Base-by-base conservation (phyloP, 371 early-diverging fungal genomes). In the Mucor saturninus region DNA sequence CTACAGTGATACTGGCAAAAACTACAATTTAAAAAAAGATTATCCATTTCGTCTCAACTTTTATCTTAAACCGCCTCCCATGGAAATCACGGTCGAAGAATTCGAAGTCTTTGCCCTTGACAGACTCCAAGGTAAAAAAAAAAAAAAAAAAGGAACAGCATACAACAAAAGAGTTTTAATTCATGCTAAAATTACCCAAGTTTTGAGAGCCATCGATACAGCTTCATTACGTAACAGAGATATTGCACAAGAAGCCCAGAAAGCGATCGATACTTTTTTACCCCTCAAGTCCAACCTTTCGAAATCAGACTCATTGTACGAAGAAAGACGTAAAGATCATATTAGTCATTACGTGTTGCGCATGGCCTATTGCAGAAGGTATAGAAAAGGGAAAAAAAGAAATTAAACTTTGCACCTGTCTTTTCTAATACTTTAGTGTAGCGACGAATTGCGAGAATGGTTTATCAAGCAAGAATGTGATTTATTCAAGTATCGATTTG, bases 21-120 rank as follows among this genome's bases (percentile, higher is more conserved):
- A 69, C 14, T 54, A 50, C 31, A 45, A 48, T 4, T 38, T 74
- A 13, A 59, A 66, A 42, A 42, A 57, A 15, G 70, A 72, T 52
- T 95, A 92, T 74, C 93, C 95, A 9, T 69, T 74, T 60, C 83
- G 91, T 13, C 89, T 97, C 57, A 91, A 92, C 71, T 87, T 93
- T 65, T 98, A 97, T 79, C 49, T 65, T 9, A 75, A 83, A 4
- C 91, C 96, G 11, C 91, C 92, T 21, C 77, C 81, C 53, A 82
- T 82, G 35, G 91, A 95, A 62, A 86, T 97, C 67, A 93, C 89
- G 56, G 87, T 96, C 62, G 91, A 90, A 55, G 94, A 97, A 68
- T 96, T 98, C 74, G 98, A 98, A 76, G 67, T 73, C 15, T 94
- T 83, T 78, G 96, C 97, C 1, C 86, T 98, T 26, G 96, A 96